Base-by-base conservation (phyloP, 495 filamentous ascomycete genomes). In the Talaromyces nanjingensis region DNA sequence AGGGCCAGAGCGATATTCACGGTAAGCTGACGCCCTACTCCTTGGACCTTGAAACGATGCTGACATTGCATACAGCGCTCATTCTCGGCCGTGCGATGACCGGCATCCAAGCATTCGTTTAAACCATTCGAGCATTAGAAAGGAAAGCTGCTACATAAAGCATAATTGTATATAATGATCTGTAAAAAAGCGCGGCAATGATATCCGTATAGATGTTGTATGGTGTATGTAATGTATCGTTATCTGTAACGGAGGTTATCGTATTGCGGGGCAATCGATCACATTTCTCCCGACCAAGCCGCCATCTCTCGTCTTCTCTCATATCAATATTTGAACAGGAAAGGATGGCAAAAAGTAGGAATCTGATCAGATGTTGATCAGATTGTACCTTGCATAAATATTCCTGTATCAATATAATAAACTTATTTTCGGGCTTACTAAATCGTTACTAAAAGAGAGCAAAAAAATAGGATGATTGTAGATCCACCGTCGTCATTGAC, bases 1-100 rank as follows among this genome's bases (percentile, higher is more conserved):
- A 97, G 77, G 93, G 93, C 7, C 93, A 97, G 73, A 96, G 91
- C 66, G 93, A 98, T 77, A 97, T 97, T 67, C 93, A 97, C 72
- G 82, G 91, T 94, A 77, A 84, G 91, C 83, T 45, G 45, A 49
- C 45, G 5, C 37, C 42, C 25, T 56, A 56, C 29, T 45, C 12
- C 54, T 9, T 20, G 62, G 60, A 25, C 33, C 42, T 56, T 24
- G 52, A 66, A 66, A 52, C 58, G 60, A 42, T 67, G 54, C 65
- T 72, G 57, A 72, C 60, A 60, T 68, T 70, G 60, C 66, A 62
- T 9, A 39, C 22, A 87, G 85, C 82, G 18, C 72, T 90, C 72
- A 90, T 90, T 59, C 73, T 90, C 22, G 87, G 87, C 25, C 79
- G 87, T 60, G 87, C 87, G 27, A 89, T 90, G 61, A 90, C 87